A percentile compares a stretch with the other conserved stretches of the same genome.
Evolutionary conservation across 805 yeast genomes (phyloP).

Genomic region (Zygosaccharomyces bisporus): DNA sequence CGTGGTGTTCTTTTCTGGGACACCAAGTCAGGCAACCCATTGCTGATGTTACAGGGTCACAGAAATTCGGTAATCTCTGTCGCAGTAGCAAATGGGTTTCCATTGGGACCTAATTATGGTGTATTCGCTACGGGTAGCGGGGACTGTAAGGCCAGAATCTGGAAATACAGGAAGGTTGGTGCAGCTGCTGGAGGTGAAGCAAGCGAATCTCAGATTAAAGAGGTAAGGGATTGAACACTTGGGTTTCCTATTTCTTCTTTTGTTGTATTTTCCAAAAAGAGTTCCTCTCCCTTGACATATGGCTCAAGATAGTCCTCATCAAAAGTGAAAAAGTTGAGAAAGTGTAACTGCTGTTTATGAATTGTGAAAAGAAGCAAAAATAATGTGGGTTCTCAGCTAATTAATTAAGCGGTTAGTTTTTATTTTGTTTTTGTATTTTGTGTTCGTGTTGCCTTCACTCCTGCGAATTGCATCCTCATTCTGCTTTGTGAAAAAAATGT

Average conservation of each 20-base stretch:
- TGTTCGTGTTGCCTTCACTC: neutral
- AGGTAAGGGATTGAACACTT: constrained; percentile 16
- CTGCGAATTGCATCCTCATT: constrained; percentile 3
- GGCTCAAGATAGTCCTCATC: neutral
- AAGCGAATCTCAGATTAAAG: constrained; percentile 18
- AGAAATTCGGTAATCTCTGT: constrained; percentile 93
- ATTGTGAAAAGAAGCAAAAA: constrained; percentile 1
- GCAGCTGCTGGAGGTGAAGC: constrained; percentile 8
- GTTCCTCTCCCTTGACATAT: neutral
- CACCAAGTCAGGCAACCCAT: constrained; percentile 83
- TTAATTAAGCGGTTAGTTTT: constrained; percentile 1
- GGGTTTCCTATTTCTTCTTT: neutral
- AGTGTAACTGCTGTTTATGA: constrained; percentile 3
- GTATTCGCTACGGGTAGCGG: constrained; percentile 97
- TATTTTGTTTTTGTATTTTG: neutral
- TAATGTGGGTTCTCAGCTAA: constrained; percentile 2
- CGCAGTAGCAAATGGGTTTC: constrained; percentile 78
- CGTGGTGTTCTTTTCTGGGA: constrained; percentile 98
- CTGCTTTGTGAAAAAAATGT: constrained; percentile 4
- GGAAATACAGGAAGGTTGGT: constrained; percentile 62
- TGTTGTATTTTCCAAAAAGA: neutral
- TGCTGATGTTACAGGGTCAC: constrained; percentile 94
- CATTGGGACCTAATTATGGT: constrained; percentile 54
- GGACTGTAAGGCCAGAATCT: constrained; percentile 94
- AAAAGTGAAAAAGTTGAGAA: constrained; percentile 1